Evolutionary conservation across 2,329 filamentous ascomycete species (phyloP).

Genomic region (Fusarium albosuccineum): DNA sequence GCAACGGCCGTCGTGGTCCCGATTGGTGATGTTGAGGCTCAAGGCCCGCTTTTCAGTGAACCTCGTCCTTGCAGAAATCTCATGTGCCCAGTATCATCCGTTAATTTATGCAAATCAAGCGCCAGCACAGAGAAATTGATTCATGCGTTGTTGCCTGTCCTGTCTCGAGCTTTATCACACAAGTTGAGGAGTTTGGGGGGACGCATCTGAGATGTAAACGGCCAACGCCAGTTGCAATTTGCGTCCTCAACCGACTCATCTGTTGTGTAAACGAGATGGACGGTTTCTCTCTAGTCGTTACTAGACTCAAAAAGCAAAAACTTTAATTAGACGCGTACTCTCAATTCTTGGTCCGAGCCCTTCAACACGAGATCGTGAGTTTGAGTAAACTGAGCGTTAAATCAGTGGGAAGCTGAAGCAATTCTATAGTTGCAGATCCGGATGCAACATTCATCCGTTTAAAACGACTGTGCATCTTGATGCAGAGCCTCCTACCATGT

Average conservation of each 20-base stretch:
- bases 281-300: too few species aligned
- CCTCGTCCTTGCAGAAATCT: constrained; percentile 38
- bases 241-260: too few species aligned
- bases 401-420: too few species aligned
- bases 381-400: too few species aligned
- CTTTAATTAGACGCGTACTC: too few species aligned
- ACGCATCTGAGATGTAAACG: not conserved
- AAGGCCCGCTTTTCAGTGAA: constrained; percentile 30
- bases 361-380: too few species aligned
- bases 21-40: constrained; percentile 40
- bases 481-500: not conserved
- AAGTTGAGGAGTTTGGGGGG: not conserved
- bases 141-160: constrained; percentile 18
- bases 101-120: constrained; percentile 19
- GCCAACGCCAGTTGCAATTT: too few species aligned
- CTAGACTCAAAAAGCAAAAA: too few species aligned
- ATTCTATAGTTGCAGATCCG: too few species aligned
- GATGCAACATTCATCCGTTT: too few species aligned
- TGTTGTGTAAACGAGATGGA: too few species aligned
- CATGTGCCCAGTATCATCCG: constrained; percentile 27
- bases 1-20: constrained; percentile 43
- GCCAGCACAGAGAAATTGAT: constrained; percentile 13
- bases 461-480: not conserved
- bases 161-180: not conserved
- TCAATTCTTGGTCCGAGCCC: too few species aligned